Conservation (phyloP, 257 asterid genomes). For the Solanum tarijense region DNA sequence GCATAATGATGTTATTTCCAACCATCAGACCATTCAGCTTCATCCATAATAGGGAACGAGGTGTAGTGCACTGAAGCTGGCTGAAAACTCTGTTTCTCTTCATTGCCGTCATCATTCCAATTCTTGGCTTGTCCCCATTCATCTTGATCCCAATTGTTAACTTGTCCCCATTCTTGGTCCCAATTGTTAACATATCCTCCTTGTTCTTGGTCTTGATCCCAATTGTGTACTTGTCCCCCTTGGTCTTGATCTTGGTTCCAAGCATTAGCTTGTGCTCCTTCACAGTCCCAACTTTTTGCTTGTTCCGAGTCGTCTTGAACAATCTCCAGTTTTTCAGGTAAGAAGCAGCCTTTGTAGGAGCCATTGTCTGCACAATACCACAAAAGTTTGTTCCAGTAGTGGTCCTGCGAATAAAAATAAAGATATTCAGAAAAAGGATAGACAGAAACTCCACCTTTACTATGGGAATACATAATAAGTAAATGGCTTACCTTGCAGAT, state of each 20-base stretch:
- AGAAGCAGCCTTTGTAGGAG: conserved; percentile 80
- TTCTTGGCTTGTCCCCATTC: neutral
- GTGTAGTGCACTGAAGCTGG: neutral
- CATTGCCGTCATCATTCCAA: neutral
- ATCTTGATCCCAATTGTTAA: neutral
- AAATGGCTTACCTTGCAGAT: conserved; percentile 58
- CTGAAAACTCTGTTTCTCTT: no score
- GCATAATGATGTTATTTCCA: conserved; percentile 6
- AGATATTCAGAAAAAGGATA: neutral
- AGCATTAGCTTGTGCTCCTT: neutral
- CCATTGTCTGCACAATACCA: conserved; percentile 81
- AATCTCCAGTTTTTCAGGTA: conserved; percentile 41
- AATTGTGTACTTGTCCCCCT: neutral
- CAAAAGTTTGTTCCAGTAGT: conserved; percentile 61
- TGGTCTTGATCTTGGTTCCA: neutral
- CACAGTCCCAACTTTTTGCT: neutral
- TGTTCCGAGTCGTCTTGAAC: conserved; percentile 6
- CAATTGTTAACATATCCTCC: neutral
- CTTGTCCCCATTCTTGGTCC: neutral
- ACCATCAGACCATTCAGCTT: conserved; percentile 31
- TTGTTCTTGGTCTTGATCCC: neutral
- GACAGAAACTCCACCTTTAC: neutral
- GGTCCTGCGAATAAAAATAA: conserved; percentile 40
- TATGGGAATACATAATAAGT: neutral
- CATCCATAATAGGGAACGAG: conserved; percentile 8